phyloP scores from a whole-genome alignment of 768 basidiomycete genomes.

The Amanita muscaria region DNA sequence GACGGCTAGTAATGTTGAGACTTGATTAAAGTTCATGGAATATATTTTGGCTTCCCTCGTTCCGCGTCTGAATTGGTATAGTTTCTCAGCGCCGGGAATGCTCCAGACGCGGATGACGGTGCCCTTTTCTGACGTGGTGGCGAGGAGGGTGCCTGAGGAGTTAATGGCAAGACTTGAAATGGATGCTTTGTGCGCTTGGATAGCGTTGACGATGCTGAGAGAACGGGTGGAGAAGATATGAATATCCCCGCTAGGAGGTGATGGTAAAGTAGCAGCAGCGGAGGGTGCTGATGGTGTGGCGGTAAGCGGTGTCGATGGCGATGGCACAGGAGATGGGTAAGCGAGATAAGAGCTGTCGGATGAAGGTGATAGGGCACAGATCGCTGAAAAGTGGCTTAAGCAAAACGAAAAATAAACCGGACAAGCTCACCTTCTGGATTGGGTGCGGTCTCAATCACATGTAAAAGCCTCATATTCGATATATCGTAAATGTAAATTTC shows the following conservation, averaged over 20 bases:
- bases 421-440: constrained; percentile 84
- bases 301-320: constrained; percentile 55
- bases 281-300: constrained; percentile 23
- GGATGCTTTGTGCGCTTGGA: constrained; percentile 94
- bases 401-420: neutral
- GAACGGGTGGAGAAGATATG: constrained; percentile 91
- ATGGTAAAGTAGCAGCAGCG: constrained; percentile 21
- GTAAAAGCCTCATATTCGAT: constrained; percentile 93
- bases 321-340: constrained; percentile 91
- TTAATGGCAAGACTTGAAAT: constrained; percentile 85
- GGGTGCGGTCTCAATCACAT: constrained; percentile 93
- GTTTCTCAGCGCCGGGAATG: constrained; percentile 83
- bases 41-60: constrained; percentile 82
- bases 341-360: constrained; percentile 91
- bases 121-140: constrained; percentile 90
- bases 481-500: constrained; percentile 99
- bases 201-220: constrained; percentile 87
- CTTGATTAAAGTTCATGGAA: constrained; percentile 72
- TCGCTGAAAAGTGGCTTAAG: constrained; percentile 43
- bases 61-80: constrained; percentile 93
- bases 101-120: constrained; percentile 96
- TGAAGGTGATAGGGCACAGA: constrained; percentile 90
- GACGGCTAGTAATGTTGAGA: constrained; percentile 79
- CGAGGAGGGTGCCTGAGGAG: constrained; percentile 79
- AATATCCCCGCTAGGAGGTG: constrained; percentile 62